A percentile compares a stretch with the other conserved stretches of the same genome.
These are phyloP conservation scores for Tricholoma sp. DNA, from an alignment of 768 basidiomycete genomes.

Conservation along the genomic window DNA sequence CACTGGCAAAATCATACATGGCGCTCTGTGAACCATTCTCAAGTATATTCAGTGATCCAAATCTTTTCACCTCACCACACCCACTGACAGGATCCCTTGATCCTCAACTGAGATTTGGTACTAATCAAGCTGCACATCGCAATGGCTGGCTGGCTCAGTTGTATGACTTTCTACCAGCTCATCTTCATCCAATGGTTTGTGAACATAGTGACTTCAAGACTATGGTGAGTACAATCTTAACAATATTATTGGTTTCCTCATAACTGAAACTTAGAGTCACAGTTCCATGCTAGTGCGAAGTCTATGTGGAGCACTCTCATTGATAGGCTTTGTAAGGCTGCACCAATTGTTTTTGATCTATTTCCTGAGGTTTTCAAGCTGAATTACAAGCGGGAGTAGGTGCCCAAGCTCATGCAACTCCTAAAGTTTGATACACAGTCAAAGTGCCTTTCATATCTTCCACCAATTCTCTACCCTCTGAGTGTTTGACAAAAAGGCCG, in stretches of 20 bases:
- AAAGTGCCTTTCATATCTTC: not conserved
- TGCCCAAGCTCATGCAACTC: not conserved
- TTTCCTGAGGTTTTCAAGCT: not conserved
- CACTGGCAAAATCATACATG: too few species aligned
- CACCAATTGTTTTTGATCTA: not conserved
- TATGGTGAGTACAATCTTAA: not conserved
- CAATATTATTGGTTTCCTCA: too few species aligned
- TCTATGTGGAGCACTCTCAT: not conserved
- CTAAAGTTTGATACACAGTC: not conserved
- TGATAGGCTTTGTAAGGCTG: not conserved
- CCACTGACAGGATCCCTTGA: not conserved
- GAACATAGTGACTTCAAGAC: not conserved
- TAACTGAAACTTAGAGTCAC: too few species aligned
- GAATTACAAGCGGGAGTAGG: not conserved
- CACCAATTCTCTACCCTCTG: not conserved
- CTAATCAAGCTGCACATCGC: not conserved
- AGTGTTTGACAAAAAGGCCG: not conserved
- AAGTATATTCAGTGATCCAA: not conserved
- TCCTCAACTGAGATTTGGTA: not conserved
- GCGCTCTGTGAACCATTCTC: not conserved
- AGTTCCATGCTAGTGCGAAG: too few species aligned
- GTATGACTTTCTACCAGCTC: not conserved
- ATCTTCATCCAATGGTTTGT: not conserved
- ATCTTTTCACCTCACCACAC: not conserved
- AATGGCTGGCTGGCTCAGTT: not conserved